Conservation (phyloP, 2,329 filamentous ascomycete genomes). For the Blastomyces gilchristii region DNA sequence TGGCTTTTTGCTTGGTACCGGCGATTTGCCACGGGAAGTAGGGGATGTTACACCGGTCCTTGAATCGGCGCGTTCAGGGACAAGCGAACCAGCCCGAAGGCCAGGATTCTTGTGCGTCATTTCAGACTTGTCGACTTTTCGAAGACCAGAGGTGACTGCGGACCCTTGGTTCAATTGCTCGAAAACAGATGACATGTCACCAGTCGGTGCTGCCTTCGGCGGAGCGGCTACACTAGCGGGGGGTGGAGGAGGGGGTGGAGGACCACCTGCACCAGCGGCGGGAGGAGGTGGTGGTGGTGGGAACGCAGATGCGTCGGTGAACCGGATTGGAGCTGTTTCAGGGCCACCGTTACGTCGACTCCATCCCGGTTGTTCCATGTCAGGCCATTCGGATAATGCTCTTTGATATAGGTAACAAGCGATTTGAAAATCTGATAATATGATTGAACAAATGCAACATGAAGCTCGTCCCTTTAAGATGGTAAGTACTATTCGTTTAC, state of each 20-base stretch:
- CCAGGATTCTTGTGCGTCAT: slow-evolving; percentile 99
- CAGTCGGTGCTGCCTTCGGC: slow-evolving; percentile 36
- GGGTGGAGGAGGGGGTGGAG: slow-evolving; percentile 58
- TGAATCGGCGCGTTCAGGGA: slow-evolving; percentile 49
- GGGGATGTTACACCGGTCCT: slow-evolving; percentile 43
- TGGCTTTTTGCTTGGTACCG: slow-evolving; percentile 75
- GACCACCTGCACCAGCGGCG: slow-evolving; percentile 44
- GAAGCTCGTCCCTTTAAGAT: slow-evolving; percentile 55
- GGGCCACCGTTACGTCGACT: slow-evolving; percentile 58
- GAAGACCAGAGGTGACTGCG: slow-evolving; percentile 74
- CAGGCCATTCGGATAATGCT: slow-evolving; percentile 68
- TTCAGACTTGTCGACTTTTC: slow-evolving; percentile 87
- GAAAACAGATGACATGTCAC: slow-evolving; percentile 80
- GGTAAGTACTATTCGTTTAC: slow-evolving; percentile 18
- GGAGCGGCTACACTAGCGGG: slow-evolving; percentile 49
- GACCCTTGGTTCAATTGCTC: slow-evolving; percentile 82
- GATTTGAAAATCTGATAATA: slow-evolving; percentile 86
- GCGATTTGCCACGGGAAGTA: slow-evolving; percentile 60
- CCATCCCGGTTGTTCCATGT: slow-evolving; percentile 75
- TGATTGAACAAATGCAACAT: slow-evolving; percentile 82
- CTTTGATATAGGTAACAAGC: slow-evolving; percentile 72
- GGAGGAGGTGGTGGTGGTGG: slow-evolving; percentile 44
- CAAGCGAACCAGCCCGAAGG: slow-evolving; percentile 61
- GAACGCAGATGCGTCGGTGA: slow-evolving; percentile 30
- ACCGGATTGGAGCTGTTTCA: slow-evolving; percentile 47